Percentiles rank a stretch among this genome's conserved stretches.
phyloP scores from a whole-genome alignment of 306 rosid genomes.

The Vigna mungo region DNA sequence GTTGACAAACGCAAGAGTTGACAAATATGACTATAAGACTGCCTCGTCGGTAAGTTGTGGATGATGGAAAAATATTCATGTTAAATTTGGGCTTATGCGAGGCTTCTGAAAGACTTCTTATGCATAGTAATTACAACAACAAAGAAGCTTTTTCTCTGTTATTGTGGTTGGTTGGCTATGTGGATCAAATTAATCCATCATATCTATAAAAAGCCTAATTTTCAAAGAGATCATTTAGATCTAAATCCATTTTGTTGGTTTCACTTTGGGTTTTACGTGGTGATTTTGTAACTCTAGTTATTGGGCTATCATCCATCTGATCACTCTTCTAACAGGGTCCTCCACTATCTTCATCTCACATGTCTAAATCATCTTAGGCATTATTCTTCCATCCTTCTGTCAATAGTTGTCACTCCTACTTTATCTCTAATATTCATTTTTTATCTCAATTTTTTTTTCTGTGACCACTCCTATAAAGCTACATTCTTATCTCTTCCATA shows the following conservation, averaged over 20 bases:
- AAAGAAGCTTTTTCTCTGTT: neutral
- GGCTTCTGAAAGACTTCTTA: neutral
- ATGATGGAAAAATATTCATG: neutral
- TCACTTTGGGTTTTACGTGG: neutral
- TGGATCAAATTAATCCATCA: neutral
- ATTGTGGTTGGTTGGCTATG: neutral
- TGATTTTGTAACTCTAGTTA: neutral
- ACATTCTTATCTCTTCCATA: neutral
- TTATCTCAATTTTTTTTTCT: neutral
- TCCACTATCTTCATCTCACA: neutral
- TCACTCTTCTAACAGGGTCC: neutral
- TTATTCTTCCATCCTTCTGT: neutral
- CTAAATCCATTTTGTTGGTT: conserved; percentile 18
- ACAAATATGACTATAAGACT: conserved; percentile 53
- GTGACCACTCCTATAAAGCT: neutral
- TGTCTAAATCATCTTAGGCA: neutral
- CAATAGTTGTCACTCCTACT: neutral
- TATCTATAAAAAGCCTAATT: neutral
- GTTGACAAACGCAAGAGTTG: conserved; percentile 72
- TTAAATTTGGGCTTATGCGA: neutral
- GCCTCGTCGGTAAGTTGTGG: conserved; percentile 61
- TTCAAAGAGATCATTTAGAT: neutral
- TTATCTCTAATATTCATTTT: neutral
- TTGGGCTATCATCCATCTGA: neutral
- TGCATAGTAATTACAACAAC: neutral